These are phyloP conservation scores for Coelastrella sp. DNA, from an alignment of 139 green algal genomes.

Conservation along the genomic window DNA sequence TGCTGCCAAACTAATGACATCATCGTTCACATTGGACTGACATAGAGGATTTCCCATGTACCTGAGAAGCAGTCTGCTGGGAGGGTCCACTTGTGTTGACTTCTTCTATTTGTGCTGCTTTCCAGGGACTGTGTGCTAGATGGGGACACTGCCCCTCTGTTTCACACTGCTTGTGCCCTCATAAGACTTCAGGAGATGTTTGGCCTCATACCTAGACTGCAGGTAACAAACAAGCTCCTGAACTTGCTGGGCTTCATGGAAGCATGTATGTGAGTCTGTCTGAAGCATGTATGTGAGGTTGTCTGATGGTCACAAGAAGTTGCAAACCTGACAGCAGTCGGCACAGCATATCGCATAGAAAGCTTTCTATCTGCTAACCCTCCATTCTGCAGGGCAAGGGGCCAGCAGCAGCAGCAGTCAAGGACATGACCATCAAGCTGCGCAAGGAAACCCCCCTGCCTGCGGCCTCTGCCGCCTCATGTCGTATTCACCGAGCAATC, in stretches of 20 bases:
- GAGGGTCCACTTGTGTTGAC: too few relatives aligned
- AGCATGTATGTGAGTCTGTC: background rate
- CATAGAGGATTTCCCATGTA: too few relatives aligned
- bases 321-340: background rate
- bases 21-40: too few relatives aligned
- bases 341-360: too few relatives aligned
- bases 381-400: slow-evolving; percentile 91
- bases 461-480: background rate
- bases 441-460: slow-evolving; percentile 67
- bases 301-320: background rate
- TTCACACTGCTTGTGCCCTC: slow-evolving; percentile 77
- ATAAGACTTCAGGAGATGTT: slow-evolving; percentile 80
- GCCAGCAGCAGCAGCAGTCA: slow-evolving; percentile 70
- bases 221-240: slow-evolving; percentile 13
- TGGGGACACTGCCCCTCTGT: slow-evolving; percentile 78
- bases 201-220: slow-evolving; percentile 40
- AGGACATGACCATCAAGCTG: slow-evolving; percentile 79
- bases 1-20: too few relatives aligned
- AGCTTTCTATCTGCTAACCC: too few relatives aligned
- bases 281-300: background rate
- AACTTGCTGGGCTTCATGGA: too few relatives aligned
- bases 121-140: slow-evolving; percentile 69
- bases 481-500: slow-evolving; percentile 62
- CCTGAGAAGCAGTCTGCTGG: too few relatives aligned
- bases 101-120: slow-evolving; percentile 5